phyloP scores from a whole-genome alignment of 1,139 yeast genomes.

The Chernovozyma aurita region DNA sequence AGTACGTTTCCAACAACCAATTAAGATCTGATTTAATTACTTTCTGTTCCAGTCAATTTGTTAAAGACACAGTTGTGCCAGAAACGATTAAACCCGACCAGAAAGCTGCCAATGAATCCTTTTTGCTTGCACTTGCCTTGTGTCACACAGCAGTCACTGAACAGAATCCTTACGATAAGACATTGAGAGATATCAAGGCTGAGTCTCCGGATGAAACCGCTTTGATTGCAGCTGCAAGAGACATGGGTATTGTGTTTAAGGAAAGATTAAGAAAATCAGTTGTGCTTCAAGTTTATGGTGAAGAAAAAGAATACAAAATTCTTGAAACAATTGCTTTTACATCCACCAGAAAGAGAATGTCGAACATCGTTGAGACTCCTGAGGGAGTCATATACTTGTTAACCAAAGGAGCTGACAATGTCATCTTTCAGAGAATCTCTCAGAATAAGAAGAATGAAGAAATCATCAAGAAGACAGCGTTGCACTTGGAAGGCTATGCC shows the following conservation, averaged over 20 bases:
- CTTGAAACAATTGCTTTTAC: slow-evolving; percentile 80
- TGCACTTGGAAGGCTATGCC: slow-evolving; percentile 90
- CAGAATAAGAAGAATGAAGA: slow-evolving; percentile 33
- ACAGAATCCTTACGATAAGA: slow-evolving; percentile 40
- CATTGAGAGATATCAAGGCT: slow-evolving; percentile 79
- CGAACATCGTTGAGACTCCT: slow-evolving; percentile 46
- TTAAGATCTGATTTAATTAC: slow-evolving; percentile 65
- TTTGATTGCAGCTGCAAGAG: slow-evolving; percentile 88
- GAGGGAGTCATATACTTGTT: slow-evolving; percentile 53
- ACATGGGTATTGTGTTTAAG: slow-evolving; percentile 78
- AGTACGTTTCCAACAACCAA: slow-evolving; percentile 49
- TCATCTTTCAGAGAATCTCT: slow-evolving; percentile 72
- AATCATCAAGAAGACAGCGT: slow-evolving; percentile 50
- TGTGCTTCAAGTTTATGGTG: slow-evolving; percentile 70
- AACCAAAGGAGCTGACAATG: slow-evolving; percentile 94
- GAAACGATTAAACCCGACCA: slow-evolving; percentile 46
- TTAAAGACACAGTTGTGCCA: slow-evolving; percentile 30
- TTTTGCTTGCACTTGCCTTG: slow-evolving; percentile 82
- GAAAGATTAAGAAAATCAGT: slow-evolving; percentile 73
- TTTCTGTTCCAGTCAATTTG: slow-evolving; percentile 67
- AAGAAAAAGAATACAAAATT: slow-evolving; percentile 63
- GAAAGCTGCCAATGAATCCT: slow-evolving; percentile 62
- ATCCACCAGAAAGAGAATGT: slow-evolving; percentile 83
- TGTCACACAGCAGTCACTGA: slow-evolving; percentile 89
- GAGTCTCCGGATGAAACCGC: slow-evolving; percentile 99